Percentiles rank a stretch among this genome's conserved stretches.
phyloP scores from a whole-genome alignment of 768 basidiomycete genomes.

The Hygrocybe punicea region DNA sequence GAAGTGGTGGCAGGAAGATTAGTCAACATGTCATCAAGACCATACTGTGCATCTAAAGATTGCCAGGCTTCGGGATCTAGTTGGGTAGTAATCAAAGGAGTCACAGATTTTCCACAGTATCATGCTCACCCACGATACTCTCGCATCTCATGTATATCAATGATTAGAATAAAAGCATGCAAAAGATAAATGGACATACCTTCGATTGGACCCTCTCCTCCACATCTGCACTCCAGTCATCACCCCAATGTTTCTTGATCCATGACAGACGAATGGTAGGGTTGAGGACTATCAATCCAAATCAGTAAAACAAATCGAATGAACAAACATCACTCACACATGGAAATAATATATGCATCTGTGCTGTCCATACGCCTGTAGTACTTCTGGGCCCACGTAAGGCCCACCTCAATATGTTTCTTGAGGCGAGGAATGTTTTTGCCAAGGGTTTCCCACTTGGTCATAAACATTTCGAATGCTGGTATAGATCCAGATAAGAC shows the following conservation, averaged over 20 bases:
- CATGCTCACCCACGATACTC: background rate
- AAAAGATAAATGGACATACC: constrained; percentile 7
- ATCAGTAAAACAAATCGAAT: background rate
- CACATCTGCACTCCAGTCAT: constrained; percentile 8
- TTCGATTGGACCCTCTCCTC: constrained; percentile 7
- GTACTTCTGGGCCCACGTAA: background rate
- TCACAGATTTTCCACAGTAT: too few species aligned
- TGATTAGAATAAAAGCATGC: constrained; percentile 1
- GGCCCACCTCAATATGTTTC: constrained; percentile 2
- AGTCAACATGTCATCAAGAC: background rate
- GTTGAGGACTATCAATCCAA: constrained; percentile 13
- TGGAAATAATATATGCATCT: constrained; percentile 13
- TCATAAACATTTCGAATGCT: constrained; percentile 19
- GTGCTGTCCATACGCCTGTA: constrained; percentile 9
- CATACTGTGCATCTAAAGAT: background rate
- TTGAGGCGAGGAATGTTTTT: background rate
- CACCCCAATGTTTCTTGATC: constrained; percentile 16
- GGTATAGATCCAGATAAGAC: constrained; percentile 18
- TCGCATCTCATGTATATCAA: background rate
- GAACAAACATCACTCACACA: constrained; percentile 3
- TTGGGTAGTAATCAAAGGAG: background rate
- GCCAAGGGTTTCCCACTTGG: constrained; percentile 10
- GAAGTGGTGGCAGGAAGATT: background rate
- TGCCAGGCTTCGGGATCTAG: background rate
- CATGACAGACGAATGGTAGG: constrained; percentile 15